Conservation (phyloP, 306 rosid species). For the Malus sylvestris region DNA sequence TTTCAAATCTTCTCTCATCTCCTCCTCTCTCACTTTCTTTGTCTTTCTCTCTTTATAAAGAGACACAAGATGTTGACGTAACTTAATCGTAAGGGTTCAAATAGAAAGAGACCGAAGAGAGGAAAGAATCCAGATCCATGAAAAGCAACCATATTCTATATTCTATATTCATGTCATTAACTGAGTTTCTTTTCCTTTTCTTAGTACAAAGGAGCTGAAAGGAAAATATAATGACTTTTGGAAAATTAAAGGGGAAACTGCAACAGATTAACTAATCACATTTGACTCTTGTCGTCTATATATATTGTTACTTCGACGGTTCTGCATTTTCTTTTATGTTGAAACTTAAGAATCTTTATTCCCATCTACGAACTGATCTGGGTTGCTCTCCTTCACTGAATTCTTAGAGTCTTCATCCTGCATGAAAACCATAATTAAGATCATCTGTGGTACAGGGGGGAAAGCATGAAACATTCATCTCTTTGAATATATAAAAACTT, state of each 20-base stretch:
- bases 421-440: neutral
- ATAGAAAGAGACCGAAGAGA: too few species aligned
- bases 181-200: neutral
- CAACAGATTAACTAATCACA: neutral
- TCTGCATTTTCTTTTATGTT: neutral
- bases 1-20: too few species aligned
- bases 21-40: too few species aligned
- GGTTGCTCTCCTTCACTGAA: slow-evolving; percentile 13
- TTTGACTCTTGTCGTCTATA: neutral
- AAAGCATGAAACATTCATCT: neutral
- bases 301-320: neutral
- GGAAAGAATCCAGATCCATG: neutral
- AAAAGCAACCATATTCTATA: neutral
- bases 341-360: neutral
- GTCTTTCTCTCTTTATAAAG: too few species aligned
- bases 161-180: neutral
- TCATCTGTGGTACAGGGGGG: neutral
- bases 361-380: neutral
- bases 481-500: neutral
- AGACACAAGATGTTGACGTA: too few species aligned
- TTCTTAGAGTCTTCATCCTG: slow-evolving; percentile 33
- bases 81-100: fast-evolving
- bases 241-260: neutral
- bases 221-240: neutral
- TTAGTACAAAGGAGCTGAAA: neutral